Evolutionary conservation across 805 yeast species (phyloP).

Genomic region (Candida germanica): DNA sequence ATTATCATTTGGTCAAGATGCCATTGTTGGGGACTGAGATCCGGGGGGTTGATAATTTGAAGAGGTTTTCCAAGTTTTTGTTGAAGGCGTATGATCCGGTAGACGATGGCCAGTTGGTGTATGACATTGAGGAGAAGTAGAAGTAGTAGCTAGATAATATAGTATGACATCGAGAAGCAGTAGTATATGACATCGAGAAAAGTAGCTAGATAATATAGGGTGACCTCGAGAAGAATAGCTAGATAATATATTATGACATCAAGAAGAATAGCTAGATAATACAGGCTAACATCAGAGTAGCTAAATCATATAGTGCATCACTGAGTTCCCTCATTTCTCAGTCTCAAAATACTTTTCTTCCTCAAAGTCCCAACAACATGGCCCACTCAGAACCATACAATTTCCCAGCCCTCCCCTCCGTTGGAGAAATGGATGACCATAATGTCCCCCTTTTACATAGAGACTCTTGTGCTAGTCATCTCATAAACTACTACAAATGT

Average conservation of each 20-base stretch:
- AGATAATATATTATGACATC: no score
- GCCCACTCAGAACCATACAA: conserved; percentile 9
- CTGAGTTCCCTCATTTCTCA: no score
- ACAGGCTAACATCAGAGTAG: no score
- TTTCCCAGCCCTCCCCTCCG: conserved; percentile 9
- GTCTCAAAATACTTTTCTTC: no score
- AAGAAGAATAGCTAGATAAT: no score
- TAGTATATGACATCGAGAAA: no score
- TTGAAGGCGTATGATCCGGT: conserved; percentile 73
- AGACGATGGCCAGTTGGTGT: conserved; percentile 50
- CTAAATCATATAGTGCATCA: no score
- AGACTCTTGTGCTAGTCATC: conserved; percentile 44
- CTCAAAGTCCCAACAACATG: not conserved
- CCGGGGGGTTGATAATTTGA: conserved; percentile 85
- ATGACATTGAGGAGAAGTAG: conserved; percentile 51
- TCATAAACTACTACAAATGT: conserved; percentile 41
- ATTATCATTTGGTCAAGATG: conserved; percentile 92
- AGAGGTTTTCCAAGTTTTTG: conserved; percentile 78
- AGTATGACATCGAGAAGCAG: no score
- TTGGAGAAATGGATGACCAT: conserved; percentile 36
- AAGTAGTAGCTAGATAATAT: no score
- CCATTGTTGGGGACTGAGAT: conserved; percentile 94
- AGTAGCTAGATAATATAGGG: no score
- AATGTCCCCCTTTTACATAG: conserved; percentile 43
- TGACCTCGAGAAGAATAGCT: no score